These are phyloP conservation scores for Suhomyces anneliseae DNA, from an alignment of 1,139 yeast genomes.

Conservation along the genomic window DNA sequence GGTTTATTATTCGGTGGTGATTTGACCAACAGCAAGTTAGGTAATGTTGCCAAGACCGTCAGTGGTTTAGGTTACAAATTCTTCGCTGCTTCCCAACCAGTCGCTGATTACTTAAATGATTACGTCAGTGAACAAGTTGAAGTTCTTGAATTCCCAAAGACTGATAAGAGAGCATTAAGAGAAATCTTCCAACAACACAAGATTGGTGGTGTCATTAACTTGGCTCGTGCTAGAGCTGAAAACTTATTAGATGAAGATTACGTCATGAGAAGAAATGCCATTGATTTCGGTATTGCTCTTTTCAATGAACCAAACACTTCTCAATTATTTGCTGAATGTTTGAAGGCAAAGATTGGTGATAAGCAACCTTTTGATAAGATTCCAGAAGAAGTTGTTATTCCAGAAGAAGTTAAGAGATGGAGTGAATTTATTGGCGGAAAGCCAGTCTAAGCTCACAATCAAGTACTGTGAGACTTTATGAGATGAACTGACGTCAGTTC, in stretches of 20 bases:
- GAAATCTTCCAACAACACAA: conserved; percentile 87
- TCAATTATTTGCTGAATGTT: conserved; percentile 78
- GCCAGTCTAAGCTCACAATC: conserved; percentile 53
- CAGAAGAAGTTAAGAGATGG: conserved; percentile 91
- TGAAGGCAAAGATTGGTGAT: conserved; percentile 66
- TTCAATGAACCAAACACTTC: conserved; percentile 97
- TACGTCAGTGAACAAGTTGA: conserved; percentile 52
- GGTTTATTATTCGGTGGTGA: conserved; percentile 96
- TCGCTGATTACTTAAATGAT: conserved; percentile 62
- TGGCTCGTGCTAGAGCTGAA: conserved; percentile 89
- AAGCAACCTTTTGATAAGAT: conserved; percentile 46
- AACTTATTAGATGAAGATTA: conserved; percentile 83
- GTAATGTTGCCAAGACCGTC: conserved; percentile 67
- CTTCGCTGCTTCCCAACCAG: conserved; percentile 73
- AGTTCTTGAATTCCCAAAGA: conserved; percentile 84
- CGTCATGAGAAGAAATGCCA: conserved; percentile 98
- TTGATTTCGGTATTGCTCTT: conserved; percentile 94
- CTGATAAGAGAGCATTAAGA: conserved; percentile 89
- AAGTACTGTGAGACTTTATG: too few species aligned
- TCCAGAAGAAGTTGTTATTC: conserved; percentile 57
- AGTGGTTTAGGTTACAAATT: conserved; percentile 78
- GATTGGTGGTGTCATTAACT: conserved; percentile 84
- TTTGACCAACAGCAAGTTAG: conserved; percentile 66
- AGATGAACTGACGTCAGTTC: too few species aligned
- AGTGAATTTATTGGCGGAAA: conserved; percentile 93